Percentiles rank a stretch among this genome's conserved stretches.
Conservation (phyloP, 495 filamentous ascomycete species). For the Diplogelasinospora grovesii region DNA sequence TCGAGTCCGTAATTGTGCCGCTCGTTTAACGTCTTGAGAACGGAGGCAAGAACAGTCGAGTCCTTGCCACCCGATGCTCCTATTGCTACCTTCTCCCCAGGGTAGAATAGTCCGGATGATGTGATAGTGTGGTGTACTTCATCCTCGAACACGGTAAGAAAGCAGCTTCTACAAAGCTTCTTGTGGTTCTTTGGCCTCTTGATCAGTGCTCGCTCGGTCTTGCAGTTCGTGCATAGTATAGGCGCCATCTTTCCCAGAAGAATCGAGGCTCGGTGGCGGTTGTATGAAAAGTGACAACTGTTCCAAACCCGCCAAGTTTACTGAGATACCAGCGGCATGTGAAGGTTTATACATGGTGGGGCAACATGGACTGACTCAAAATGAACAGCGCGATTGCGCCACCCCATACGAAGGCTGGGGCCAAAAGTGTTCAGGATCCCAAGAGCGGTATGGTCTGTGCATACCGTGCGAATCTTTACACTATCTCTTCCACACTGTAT, state of each 20-base stretch:
- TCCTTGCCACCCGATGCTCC: constrained; percentile 97
- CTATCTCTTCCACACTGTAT: too few relatives aligned
- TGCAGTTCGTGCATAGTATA: constrained; percentile 65
- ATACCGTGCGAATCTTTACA: too few relatives aligned
- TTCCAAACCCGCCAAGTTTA: too few relatives aligned
- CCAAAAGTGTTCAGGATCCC: too few relatives aligned
- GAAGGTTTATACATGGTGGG: too few relatives aligned
- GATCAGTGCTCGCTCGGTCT: constrained; percentile 71
- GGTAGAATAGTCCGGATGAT: constrained; percentile 66
- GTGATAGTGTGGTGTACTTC: constrained; percentile 93
- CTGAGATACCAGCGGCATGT: too few relatives aligned
- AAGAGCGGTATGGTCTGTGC: too few relatives aligned
- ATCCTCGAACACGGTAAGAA: constrained; percentile 78
- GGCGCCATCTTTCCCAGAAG: constrained; percentile 50
- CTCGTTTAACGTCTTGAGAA: constrained; percentile 91
- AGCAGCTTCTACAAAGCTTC: constrained; percentile 86
- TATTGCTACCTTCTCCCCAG: constrained; percentile 84
- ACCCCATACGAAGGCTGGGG: too few relatives aligned
- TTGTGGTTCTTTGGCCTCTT: constrained; percentile 89
- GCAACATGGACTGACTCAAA: too few relatives aligned
- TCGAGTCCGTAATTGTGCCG: constrained; percentile 81
- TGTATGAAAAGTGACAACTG: background rate
- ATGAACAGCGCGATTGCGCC: too few relatives aligned
- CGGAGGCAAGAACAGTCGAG: constrained; percentile 89
- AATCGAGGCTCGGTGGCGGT: background rate